Conservation (phyloP, 2,329 filamentous ascomycete species). For the Beauveria caledonica region DNA sequence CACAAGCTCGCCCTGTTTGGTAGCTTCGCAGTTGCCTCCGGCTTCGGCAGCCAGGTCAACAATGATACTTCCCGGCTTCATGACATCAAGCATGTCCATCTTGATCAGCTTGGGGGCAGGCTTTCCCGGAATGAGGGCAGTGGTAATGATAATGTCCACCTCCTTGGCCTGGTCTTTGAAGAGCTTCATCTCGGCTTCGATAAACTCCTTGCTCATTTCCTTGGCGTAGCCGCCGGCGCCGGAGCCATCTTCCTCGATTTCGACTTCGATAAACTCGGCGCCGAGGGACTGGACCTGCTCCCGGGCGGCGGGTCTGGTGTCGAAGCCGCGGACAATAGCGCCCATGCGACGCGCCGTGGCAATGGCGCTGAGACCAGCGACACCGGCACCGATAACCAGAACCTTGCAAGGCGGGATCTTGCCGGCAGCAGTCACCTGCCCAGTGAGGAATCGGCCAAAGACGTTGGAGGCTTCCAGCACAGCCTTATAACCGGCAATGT, state of each 20-base stretch:
- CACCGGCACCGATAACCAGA: slow-evolving; percentile 81
- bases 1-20: slow-evolving; percentile 61
- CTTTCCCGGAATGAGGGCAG: slow-evolving; percentile 79
- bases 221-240: slow-evolving; percentile 85
- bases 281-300: slow-evolving; percentile 88
- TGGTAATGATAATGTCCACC: slow-evolving; percentile 88
- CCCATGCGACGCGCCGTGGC: slow-evolving; percentile 79
- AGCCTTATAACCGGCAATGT: slow-evolving; percentile 89
- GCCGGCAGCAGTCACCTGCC: slow-evolving; percentile 82
- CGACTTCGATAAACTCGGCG: slow-evolving; percentile 83
- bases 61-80: slow-evolving; percentile 85
- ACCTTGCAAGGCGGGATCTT: slow-evolving; percentile 89
- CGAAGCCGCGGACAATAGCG: slow-evolving; percentile 83
- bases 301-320: slow-evolving; percentile 78
- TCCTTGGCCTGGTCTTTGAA: slow-evolving; percentile 82
- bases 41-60: slow-evolving; percentile 84
- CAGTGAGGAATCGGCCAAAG: slow-evolving; percentile 81
- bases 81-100: slow-evolving; percentile 67
- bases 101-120: slow-evolving; percentile 80
- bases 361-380: slow-evolving; percentile 82
- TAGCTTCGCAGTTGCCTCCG: slow-evolving; percentile 81
- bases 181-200: slow-evolving; percentile 86
- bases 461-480: slow-evolving; percentile 83
- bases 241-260: slow-evolving; percentile 74
- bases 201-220: slow-evolving; percentile 90